Evolutionary conservation across 306 rosid species (phyloP), one percentile per base, ranked within the genome.

Genomic region (Gleditsia sinensis): DNA sequence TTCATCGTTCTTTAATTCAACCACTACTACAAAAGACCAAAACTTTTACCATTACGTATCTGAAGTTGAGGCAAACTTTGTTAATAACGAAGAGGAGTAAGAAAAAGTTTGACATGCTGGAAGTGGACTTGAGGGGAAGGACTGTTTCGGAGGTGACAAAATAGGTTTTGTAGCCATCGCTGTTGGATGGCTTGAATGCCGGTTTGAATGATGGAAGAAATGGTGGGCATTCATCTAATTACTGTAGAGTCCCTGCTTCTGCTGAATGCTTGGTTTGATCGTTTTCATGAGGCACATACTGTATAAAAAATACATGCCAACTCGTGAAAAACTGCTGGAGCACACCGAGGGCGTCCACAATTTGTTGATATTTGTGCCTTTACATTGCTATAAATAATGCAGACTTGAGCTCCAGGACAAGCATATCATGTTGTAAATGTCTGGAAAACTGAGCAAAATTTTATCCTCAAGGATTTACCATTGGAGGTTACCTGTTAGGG

Each of bases 121-220:
- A 71, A 69, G 75, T 74, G 88, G 73, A 9, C 77, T 84, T 16
- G 76, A 55, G 65, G 81, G 76, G 51, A 81, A 83, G 20, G 72
- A 7, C 14, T 83, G 53, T 68, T 81, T 83, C 50, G 82, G 88
- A 63, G 92, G 87, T 25, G 87, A 80, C 59, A 72, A 62, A 8
- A 48, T 88, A 51, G 87, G 88, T 34, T 86, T 82, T 21, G 63
- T 74, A 54, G 86, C 82, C 72, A 76, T 86, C 80, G 84, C 81
- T 28, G 76, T 54, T 46, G 87, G 84, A 37, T 86, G 81, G 85
- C 65, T 86, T 45, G 88, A 78, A 79, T 2, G 6, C 32, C 74
- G 81, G 68, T 57, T 69, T 58, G 55, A 60, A n/a, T 66, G 5
- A 24, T 57, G 5, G 88, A 58, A 77, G 85, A 85, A 68, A 60